Base-by-base conservation (phyloP, 2,329 filamentous ascomycete species). In the Moelleriella libera region DNA sequence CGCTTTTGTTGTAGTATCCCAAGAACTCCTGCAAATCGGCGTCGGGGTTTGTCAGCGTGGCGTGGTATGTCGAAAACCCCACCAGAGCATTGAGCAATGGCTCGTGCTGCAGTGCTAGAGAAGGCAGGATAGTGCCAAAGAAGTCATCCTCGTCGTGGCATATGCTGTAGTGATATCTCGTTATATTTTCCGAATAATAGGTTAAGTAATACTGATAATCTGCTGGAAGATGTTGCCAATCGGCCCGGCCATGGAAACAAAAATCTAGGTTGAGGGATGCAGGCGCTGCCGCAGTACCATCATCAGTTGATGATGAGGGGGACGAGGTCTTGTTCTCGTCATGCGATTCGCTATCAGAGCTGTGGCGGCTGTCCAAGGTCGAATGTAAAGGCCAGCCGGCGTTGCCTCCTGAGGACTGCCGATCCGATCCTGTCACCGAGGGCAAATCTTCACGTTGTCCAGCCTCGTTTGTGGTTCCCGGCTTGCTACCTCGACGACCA, bases 61-160 rank as follows among this genome's bases (percentile, higher is more conserved):
- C 76, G 55, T 94, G 88, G 58, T 96, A 97, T 0, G 89, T 86
- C 9, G 90, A 76, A 60, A 96, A 97, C 0, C 85, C 88, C 8
- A 89, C 85, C 5, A 96, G 68, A 1, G 89, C 88, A 60, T 95
- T 88, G 5, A 96, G 73, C 9, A 97, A 69, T 6, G 89, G 80
- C 51, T 95, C 85, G 59, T 88, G 61, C 8, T 76, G 76, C 45
- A 89, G 62, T 0, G 90, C 89, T 47, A 85, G 70, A 41, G 79
- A 79, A 21, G 89, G 71, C 42, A 95, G 74, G 6, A 78, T 80
- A 8, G 72, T 75, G 45, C 78, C 79, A 52, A 96, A 79, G 60
- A 96, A 95, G 51, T 82, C 72, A 43, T 80, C 75, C 9, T 75
- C 71, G 57, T 90, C 82, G 54, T 75, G 74, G 51, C 84, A 80